phyloP scores from a whole-genome alignment of 805 yeast genomes.

The Ogataea ganodermae region DNA sequence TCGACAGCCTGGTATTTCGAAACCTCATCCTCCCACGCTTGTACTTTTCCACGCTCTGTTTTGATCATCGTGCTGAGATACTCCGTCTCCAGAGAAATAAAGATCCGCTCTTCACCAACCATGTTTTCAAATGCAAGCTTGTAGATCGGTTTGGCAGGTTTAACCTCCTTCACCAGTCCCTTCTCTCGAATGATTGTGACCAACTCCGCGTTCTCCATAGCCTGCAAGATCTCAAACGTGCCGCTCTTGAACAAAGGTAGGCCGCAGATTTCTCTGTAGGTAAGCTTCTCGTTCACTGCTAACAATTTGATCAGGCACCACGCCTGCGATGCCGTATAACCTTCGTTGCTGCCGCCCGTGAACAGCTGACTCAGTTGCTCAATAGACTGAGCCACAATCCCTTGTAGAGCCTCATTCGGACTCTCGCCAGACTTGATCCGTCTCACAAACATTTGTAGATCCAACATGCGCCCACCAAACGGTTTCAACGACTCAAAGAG shows the following conservation, averaged over 20 bases:
- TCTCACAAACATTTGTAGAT: constrained; percentile 85
- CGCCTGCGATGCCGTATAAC: constrained; percentile 77
- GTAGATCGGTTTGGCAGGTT: constrained; percentile 83
- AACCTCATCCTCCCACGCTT: constrained; percentile 71
- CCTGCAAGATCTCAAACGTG: constrained; percentile 57
- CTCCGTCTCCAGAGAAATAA: constrained; percentile 63
- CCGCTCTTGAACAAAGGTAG: constrained; percentile 61
- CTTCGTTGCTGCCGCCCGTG: constrained; percentile 42
- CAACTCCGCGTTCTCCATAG: constrained; percentile 78
- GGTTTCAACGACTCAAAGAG: constrained; percentile 66
- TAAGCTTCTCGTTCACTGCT: constrained; percentile 47
- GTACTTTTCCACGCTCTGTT: constrained; percentile 62
- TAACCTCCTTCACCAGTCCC: constrained; percentile 67
- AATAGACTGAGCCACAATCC: constrained; percentile 81
- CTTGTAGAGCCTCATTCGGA: constrained; percentile 71
- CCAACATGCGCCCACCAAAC: constrained; percentile 93
- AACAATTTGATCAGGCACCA: constrained; percentile 79
- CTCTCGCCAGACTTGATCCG: constrained; percentile 86
- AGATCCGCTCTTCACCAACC: constrained; percentile 55
- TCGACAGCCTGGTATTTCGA: constrained; percentile 53
- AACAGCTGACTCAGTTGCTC: constrained; percentile 87
- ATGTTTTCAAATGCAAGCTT: constrained; percentile 75
- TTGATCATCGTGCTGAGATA: constrained; percentile 56
- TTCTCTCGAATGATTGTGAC: constrained; percentile 71
- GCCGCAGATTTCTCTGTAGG: constrained; percentile 53